A percentile compares a stretch with the other conserved stretches of the same genome.
phyloP scores from a whole-genome alignment of 2,329 filamentous ascomycete species.

The Sporothrix brasiliensis region DNA sequence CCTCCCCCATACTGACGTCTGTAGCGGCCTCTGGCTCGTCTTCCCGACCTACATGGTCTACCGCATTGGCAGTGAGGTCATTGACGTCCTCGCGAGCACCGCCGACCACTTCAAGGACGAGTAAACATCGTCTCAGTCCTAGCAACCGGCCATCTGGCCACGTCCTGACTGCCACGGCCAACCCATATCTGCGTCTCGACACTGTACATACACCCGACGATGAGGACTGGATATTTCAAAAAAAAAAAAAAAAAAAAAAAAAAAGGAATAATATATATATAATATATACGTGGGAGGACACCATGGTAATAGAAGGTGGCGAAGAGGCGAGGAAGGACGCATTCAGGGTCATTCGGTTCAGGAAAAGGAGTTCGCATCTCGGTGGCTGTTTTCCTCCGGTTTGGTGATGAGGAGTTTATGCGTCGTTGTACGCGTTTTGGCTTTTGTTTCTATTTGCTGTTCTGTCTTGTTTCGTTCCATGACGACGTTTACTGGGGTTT shows the following conservation, averaged over 20 bases:
- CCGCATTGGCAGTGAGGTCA: constrained; percentile 53
- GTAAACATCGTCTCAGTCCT: constrained; percentile 36
- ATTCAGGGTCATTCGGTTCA: background rate
- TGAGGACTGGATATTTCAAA: too few relatives aligned
- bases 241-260: background rate
- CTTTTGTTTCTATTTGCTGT: background rate
- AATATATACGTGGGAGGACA: background rate
- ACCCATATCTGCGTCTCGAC: background rate
- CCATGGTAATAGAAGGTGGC: background rate
- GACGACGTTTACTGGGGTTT: background rate
- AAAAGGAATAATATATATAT: background rate
- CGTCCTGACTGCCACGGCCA: background rate
- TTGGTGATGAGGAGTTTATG: background rate
- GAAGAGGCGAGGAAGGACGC: background rate
- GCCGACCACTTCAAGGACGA: constrained; percentile 46
- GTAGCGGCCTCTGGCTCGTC: constrained; percentile 59
- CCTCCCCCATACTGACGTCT: constrained; percentile 3
- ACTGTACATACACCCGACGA: constrained; percentile 11
- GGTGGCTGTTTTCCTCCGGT: background rate
- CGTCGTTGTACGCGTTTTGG: background rate
- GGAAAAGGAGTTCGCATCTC: constrained; percentile 1
- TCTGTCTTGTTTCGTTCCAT: background rate
- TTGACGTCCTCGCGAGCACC: constrained; percentile 50
- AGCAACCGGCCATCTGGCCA: background rate
- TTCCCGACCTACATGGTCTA: constrained; percentile 57